These are phyloP conservation scores for Penicillium manginii DNA, from an alignment of 495 filamentous ascomycete genomes.

Conservation along the genomic window DNA sequence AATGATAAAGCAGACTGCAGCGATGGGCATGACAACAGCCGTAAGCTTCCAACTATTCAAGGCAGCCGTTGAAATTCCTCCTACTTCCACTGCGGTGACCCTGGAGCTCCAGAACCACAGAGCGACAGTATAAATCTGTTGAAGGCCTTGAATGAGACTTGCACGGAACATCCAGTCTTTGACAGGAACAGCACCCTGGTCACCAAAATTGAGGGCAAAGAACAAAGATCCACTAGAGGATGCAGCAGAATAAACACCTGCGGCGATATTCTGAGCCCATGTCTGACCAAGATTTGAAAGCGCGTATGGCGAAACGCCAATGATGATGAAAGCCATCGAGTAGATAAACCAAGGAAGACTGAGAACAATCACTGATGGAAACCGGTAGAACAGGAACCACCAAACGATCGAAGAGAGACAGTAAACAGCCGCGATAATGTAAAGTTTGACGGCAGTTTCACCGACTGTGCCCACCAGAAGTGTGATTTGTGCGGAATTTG, in stretches of 20 bases:
- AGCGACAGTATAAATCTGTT: conserved; percentile 64
- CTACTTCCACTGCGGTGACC: conserved; percentile 31
- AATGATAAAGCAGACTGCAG: conserved; percentile 60
- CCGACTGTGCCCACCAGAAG: conserved; percentile 63
- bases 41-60: conserved; percentile 54
- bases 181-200: conserved; percentile 56
- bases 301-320: conserved; percentile 50
- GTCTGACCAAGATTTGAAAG: conserved; percentile 35
- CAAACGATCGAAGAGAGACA: conserved; percentile 62
- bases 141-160: conserved; percentile 63
- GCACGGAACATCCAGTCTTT: conserved; percentile 69
- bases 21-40: conserved; percentile 51
- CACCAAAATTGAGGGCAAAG: conserved; percentile 71
- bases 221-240: conserved; percentile 63
- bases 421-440: conserved; percentile 65
- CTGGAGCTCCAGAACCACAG: conserved; percentile 69
- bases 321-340: conserved; percentile 52
- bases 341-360: conserved; percentile 55
- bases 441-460: conserved; percentile 63
- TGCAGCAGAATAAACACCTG: conserved; percentile 61
- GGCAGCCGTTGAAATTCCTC: conserved; percentile 30
- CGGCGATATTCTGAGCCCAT: conserved; percentile 61
- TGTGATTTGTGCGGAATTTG: conserved; percentile 71
- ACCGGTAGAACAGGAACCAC: conserved; percentile 62
- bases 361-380: conserved; percentile 61